Evolutionary conservation across 2,329 filamentous ascomycete genomes (phyloP).

Genomic region (Chrysoporthe austroafricana): DNA sequence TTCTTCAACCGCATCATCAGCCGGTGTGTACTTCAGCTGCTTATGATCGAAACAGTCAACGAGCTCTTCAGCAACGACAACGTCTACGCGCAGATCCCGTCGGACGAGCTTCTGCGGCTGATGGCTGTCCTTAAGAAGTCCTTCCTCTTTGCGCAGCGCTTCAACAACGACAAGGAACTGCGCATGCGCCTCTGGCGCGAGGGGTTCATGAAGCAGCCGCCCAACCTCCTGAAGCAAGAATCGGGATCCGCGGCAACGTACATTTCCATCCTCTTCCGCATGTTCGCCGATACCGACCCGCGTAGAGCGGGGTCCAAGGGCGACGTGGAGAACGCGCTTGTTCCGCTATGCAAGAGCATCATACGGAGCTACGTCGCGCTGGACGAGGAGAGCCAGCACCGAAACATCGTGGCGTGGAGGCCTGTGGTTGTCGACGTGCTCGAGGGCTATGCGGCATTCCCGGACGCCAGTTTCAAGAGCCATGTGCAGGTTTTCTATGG

Average conservation of each 20-base stretch:
- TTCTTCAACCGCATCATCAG: slow-evolving; percentile 99
- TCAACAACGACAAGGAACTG: slow-evolving; percentile 97
- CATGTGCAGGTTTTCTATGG: slow-evolving; percentile 87
- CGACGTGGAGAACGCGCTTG: slow-evolving; percentile 88
- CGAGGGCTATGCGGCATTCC: slow-evolving; percentile 88
- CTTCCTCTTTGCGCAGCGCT: slow-evolving; percentile 94
- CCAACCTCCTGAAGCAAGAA: slow-evolving; percentile 97
- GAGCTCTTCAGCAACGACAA: slow-evolving; percentile 97
- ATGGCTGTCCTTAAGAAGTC: slow-evolving; percentile 96
- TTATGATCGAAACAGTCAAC: slow-evolving; percentile 99
- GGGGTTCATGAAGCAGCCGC: slow-evolving; percentile 99
- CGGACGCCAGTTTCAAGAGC: slow-evolving; percentile 75
- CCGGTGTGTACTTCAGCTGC: slow-evolving; percentile 91
- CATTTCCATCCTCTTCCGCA: slow-evolving; percentile 91
- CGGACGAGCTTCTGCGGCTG: slow-evolving; percentile 81
- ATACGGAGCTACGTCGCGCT: slow-evolving; percentile 82
- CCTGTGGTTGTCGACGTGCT: slow-evolving; percentile 97
- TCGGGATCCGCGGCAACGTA: slow-evolving; percentile 91
- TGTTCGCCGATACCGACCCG: slow-evolving; percentile 89
- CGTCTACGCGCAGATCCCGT: slow-evolving; percentile 93
- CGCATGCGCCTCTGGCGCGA: slow-evolving; percentile 94
- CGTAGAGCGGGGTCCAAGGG: slow-evolving; percentile 78
- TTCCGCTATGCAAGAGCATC: slow-evolving; percentile 95
- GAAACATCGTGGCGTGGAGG: slow-evolving; percentile 96
- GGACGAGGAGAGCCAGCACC: slow-evolving; percentile 94